A percentile compares a stretch with the other conserved stretches of the same genome.
Conservation (phyloP, 345 rosid genomes). For the Fremontodendron californicum region DNA sequence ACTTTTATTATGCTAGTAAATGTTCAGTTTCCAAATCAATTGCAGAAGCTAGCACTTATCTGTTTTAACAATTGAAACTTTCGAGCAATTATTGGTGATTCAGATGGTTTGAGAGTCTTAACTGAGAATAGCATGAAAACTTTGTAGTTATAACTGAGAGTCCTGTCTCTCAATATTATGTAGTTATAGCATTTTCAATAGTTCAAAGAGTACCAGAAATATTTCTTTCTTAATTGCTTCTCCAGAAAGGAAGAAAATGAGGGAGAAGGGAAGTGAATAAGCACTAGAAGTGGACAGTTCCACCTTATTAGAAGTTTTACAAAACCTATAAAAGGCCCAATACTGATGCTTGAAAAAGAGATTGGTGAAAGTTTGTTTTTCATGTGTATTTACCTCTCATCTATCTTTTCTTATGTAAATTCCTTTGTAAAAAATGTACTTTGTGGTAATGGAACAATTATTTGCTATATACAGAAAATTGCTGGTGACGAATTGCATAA, state of each 20-base stretch:
- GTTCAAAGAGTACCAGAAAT: too few relatives aligned
- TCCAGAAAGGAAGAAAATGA: too few relatives aligned
- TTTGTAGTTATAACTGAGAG: neutral
- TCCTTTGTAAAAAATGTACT: neutral
- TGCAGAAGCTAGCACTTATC: neutral
- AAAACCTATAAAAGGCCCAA: too few relatives aligned
- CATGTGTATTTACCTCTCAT: neutral
- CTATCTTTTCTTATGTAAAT: neutral
- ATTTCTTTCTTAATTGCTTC: too few relatives aligned
- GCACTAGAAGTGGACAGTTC: too few relatives aligned
- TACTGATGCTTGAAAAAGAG: too few relatives aligned
- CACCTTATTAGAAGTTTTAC: too few relatives aligned
- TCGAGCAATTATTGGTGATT: neutral
- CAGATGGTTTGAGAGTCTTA: neutral
- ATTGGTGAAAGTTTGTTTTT: too few relatives aligned
- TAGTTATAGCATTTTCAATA: neutral
- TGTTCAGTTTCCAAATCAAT: neutral
- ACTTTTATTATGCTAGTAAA: neutral
- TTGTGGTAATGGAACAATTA: conserved; percentile 1
- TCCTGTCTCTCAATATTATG: neutral
- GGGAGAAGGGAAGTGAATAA: too few relatives aligned
- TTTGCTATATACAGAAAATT: conserved; percentile 56
- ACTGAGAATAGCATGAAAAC: neutral
- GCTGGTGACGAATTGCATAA: conserved; percentile 72
- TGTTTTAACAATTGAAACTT: neutral